Conservation (phyloP, 305 asterid genomes). For the Fraxinus angustifolia region DNA sequence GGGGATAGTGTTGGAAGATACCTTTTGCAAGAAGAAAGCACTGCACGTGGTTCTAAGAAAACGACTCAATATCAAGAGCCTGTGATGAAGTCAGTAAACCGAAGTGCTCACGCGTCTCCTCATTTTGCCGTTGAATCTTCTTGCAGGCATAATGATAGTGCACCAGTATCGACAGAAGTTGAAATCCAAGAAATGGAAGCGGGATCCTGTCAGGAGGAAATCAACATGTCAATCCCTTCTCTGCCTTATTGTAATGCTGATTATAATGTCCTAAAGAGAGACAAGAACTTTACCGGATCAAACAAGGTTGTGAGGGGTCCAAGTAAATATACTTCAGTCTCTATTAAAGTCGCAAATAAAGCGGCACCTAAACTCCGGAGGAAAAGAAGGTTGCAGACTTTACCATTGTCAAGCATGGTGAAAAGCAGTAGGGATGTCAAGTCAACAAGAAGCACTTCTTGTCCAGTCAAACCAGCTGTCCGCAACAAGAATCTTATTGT, state of each 20-base stretch:
- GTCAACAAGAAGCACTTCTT: conserved; percentile 40
- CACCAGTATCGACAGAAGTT: conserved; percentile 22
- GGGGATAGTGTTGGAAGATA: conserved; percentile 19
- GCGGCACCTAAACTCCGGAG: conserved; percentile 50
- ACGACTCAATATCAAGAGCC: conserved; percentile 32
- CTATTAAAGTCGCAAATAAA: conserved; percentile 40
- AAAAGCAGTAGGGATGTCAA: conserved; percentile 48
- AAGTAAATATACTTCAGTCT: conserved; percentile 31
- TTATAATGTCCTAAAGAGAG: conserved; percentile 27
- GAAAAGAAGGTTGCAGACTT: conserved; percentile 49
- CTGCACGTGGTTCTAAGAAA: conserved; percentile 20
- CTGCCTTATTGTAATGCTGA: conserved; percentile 24
- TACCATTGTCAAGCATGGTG: conserved; percentile 41
- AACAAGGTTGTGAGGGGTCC: conserved; percentile 30
- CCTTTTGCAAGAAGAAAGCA: conserved; percentile 25
- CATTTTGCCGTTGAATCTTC: conserved; percentile 21
- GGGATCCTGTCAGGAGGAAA: conserved; percentile 29
- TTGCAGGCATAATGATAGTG: conserved; percentile 21
- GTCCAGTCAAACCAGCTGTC: conserved; percentile 47
- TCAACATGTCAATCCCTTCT: conserved; percentile 23
- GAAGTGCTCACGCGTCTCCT: conserved; percentile 31
- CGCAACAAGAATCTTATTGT: conserved; percentile 50
- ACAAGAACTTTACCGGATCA: conserved; percentile 24
- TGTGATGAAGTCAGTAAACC: conserved; percentile 25
- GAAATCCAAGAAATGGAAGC: conserved; percentile 23